Evolutionary conservation across 139 green algal species (phyloP).

Genomic region (Choricystis sp.): DNA sequence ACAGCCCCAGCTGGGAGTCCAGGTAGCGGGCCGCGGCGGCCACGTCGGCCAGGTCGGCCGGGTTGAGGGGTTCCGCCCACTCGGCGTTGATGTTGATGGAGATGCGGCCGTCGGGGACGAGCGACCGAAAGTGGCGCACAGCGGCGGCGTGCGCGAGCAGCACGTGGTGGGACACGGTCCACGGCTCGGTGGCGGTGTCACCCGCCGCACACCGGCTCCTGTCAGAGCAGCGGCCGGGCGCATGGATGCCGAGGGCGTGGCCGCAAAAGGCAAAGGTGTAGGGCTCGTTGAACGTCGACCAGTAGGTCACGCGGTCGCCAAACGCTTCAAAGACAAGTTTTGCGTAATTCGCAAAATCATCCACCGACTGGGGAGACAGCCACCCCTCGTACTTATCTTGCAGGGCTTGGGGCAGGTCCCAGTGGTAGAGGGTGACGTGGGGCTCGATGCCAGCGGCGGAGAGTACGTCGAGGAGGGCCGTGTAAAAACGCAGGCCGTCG

Average conservation of each 20-base stretch:
- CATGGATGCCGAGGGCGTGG: slow-evolving; percentile 4
- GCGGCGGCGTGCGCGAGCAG: slow-evolving; percentile 24
- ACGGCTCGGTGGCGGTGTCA: slow-evolving; percentile 11
- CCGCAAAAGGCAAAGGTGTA: slow-evolving; percentile 8
- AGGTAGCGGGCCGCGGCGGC: slow-evolving; percentile 15
- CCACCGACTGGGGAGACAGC: slow-evolving; percentile 9
- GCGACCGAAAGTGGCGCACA: slow-evolving; percentile 9
- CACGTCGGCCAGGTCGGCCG: slow-evolving; percentile 2
- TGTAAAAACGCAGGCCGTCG: slow-evolving; percentile 29
- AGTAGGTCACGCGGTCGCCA: slow-evolving; percentile 22
- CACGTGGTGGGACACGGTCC: slow-evolving; percentile 20
- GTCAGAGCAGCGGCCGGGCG: slow-evolving; percentile 9
- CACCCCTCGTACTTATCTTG: slow-evolving; percentile 26
- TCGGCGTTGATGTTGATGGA: slow-evolving; percentile 25
- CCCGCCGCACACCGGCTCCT: not conserved
- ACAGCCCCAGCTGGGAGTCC: slow-evolving; percentile 21
- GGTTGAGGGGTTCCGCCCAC: slow-evolving; percentile 10
- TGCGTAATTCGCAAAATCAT: slow-evolving; percentile 24
- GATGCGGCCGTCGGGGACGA: slow-evolving; percentile 13
- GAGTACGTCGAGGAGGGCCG: slow-evolving; percentile 21
- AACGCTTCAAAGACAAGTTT: slow-evolving; percentile 21
- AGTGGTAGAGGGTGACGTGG: slow-evolving; percentile 29
- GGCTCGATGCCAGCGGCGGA: slow-evolving; percentile 30
- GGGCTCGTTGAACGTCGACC: slow-evolving; percentile 37
- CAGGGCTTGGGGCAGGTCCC: slow-evolving; percentile 20